Conservation (phyloP, 1,284 basidiomycete genomes). For the Blastosporella zonata region DNA sequence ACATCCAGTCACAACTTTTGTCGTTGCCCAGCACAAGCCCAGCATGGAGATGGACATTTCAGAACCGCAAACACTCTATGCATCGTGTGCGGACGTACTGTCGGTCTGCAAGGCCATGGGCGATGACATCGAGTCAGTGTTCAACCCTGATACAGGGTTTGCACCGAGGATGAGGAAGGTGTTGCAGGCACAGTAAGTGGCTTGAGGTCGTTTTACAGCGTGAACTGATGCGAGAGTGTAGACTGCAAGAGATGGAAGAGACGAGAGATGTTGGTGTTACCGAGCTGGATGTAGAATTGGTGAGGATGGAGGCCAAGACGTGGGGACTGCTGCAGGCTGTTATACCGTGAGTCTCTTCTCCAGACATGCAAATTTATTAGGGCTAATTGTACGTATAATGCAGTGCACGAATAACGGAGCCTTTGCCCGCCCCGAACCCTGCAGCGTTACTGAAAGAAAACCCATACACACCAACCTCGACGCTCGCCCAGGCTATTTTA, state of each 20-base stretch:
- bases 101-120: constrained; percentile 53
- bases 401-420: constrained; percentile 63
- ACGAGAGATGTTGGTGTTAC: constrained; percentile 34
- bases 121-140: constrained; percentile 57
- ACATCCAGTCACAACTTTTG: not conserved
- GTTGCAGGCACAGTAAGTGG: constrained; percentile 61
- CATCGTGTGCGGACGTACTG: constrained; percentile 61
- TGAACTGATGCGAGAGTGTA: constrained; percentile 22
- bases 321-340: constrained; percentile 79
- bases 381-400: not conserved
- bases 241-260: constrained; percentile 51
- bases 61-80: not conserved
- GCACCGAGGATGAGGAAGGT: constrained; percentile 63
- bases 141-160: constrained; percentile 66
- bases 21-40: not conserved
- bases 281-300: constrained; percentile 53
- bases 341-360: constrained; percentile 48
- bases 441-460: constrained; percentile 59
- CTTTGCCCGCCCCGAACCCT: constrained; percentile 42
- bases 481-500: constrained; percentile 71
- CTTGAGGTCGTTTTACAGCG: not conserved
- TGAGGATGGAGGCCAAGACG: constrained; percentile 76
- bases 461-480: constrained; percentile 74
- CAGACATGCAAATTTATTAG: not conserved
- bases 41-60: not conserved